These are phyloP conservation scores for Epichloe amarillans DNA, from an alignment of 2,329 filamentous ascomycete species.

Conservation along the genomic window DNA sequence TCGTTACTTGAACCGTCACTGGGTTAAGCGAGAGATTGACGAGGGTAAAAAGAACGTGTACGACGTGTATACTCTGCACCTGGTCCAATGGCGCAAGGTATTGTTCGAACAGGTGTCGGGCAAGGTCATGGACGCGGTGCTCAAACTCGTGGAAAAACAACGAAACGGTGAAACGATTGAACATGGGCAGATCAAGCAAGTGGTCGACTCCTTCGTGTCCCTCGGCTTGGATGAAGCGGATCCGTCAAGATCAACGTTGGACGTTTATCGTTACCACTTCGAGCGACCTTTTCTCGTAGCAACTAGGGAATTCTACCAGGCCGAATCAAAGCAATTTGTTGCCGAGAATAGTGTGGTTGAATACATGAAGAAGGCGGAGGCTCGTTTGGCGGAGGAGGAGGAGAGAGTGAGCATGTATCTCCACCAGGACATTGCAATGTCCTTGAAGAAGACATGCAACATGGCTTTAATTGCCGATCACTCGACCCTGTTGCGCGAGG, in stretches of 20 bases:
- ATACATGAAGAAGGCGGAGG: slow-evolving; percentile 99
- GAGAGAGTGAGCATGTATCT: slow-evolving; percentile 86
- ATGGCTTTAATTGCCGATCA: slow-evolving; percentile 82
- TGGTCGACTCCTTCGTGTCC: slow-evolving; percentile 93
- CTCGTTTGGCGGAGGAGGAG: slow-evolving; percentile 81
- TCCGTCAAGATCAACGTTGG: slow-evolving; percentile 82
- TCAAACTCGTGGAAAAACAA: slow-evolving; percentile 94
- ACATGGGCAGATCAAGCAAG: slow-evolving; percentile 89
- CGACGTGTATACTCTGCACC: slow-evolving; percentile 91
- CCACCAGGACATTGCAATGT: slow-evolving; percentile 74
- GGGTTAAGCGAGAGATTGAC: slow-evolving; percentile 98
- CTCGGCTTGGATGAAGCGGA: slow-evolving; percentile 89
- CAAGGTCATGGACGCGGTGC: slow-evolving; percentile 88
- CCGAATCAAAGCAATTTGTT: slow-evolving; percentile 87
- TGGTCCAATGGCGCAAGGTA: slow-evolving; percentile 89
- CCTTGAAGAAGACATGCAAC: slow-evolving; percentile 78
- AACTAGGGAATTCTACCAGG: slow-evolving; percentile 75
- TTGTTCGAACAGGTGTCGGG: slow-evolving; percentile 73
- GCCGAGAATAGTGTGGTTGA: slow-evolving; percentile 96
- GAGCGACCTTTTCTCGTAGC: slow-evolving; percentile 82
- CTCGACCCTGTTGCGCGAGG: slow-evolving; percentile 72
- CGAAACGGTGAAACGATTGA: slow-evolving; percentile 96
- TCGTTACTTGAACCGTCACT: slow-evolving; percentile 90
- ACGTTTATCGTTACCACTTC: slow-evolving; percentile 87
- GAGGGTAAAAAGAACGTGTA: slow-evolving; percentile 98